phyloP scores from a whole-genome alignment of 1,284 basidiomycete species.

The Neolentinus lepideus region DNA sequence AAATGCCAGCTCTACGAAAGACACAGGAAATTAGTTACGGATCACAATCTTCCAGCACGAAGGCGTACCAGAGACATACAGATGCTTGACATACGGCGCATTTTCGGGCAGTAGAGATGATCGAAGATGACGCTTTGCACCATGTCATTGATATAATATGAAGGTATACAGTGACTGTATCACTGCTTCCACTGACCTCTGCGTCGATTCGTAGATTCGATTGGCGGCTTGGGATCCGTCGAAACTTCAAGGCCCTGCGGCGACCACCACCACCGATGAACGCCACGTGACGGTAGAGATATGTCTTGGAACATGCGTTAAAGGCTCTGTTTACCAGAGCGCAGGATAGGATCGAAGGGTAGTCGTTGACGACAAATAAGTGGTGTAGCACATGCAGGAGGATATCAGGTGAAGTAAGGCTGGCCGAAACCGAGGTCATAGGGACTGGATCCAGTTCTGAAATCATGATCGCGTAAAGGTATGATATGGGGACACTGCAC shows the following conservation, averaged over 20 bases:
- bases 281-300: background rate
- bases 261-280: background rate
- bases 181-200: background rate
- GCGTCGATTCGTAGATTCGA: background rate
- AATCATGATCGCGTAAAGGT: no score
- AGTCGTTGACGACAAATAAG: background rate
- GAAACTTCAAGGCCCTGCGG: background rate
- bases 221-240: background rate
- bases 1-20: background rate
- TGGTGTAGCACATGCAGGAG: background rate
- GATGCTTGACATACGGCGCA: background rate
- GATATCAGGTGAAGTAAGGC: background rate
- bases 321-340: background rate
- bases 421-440: no score
- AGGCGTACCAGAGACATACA: background rate
- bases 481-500: no score
- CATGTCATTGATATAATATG: background rate
- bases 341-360: background rate
- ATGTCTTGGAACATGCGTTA: background rate
- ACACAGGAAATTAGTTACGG: background rate
- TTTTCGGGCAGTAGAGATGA: background rate
- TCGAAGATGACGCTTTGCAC: background rate
- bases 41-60: background rate
- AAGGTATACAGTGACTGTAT: background rate
- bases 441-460: no score